Evolutionary conservation across 2,329 filamentous ascomycete genomes (phyloP).

Genomic region (Clonostachys rhizophaga): DNA sequence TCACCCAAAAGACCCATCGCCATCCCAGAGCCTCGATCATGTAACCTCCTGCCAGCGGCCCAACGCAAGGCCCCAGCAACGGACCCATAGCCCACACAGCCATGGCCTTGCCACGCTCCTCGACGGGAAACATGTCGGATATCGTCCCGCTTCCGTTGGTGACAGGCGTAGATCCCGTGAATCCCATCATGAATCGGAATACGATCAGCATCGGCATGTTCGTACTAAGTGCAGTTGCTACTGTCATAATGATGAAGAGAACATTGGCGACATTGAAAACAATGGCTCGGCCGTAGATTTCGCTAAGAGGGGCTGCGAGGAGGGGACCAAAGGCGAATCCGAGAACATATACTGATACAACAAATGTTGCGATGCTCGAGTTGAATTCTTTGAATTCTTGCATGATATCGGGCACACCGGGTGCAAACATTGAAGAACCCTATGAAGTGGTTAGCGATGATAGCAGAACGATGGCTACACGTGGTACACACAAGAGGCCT

Average conservation of each 20-base stretch:
- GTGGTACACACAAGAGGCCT: conserved; percentile 47
- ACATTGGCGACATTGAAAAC: conserved; percentile 36
- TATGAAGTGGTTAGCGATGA: conserved; percentile 47
- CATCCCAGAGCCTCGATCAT: conserved; percentile 57
- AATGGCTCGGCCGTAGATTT: conserved; percentile 38
- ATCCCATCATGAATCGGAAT: conserved; percentile 47
- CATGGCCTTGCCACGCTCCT: conserved; percentile 35
- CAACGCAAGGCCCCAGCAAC: conserved; percentile 26
- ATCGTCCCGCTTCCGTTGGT: conserved; percentile 50
- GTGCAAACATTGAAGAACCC: conserved; percentile 55
- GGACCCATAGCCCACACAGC: conserved; percentile 54
- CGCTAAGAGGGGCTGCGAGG: conserved; percentile 41
- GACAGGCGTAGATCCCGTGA: conserved; percentile 45
- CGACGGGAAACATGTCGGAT: conserved; percentile 20
- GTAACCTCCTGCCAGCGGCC: conserved; percentile 47
- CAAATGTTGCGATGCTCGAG: conserved; percentile 44
- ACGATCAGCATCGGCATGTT: conserved; percentile 32
- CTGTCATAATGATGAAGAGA: conserved; percentile 27
- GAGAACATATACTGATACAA: conserved; percentile 40
- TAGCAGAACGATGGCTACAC: conserved; percentile 32
- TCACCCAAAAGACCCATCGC: conserved; percentile 59
- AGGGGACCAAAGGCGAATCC: conserved; percentile 44
- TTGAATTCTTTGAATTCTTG: conserved; percentile 53
- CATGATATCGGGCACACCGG: conserved; percentile 59
- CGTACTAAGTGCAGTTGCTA: conserved; percentile 29